Conservation (phyloP, 352 stramenopile species). For the Globisporangium nagaii region DNA sequence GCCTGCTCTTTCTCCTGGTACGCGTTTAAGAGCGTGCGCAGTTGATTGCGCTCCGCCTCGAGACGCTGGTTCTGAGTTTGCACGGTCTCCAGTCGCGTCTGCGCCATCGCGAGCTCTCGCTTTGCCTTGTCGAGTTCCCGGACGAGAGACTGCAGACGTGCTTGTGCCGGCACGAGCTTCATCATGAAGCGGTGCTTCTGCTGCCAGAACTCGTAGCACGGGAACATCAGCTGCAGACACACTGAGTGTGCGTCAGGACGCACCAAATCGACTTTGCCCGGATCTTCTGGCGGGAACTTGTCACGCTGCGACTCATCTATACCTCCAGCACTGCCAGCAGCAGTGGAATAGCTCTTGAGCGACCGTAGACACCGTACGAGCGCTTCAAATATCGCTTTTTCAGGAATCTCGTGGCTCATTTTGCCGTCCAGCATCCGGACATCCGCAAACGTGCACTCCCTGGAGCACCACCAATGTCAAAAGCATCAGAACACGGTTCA, state of each 20-base stretch:
- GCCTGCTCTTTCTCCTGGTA: neutral
- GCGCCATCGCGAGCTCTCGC: neutral
- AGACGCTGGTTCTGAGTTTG: neutral
- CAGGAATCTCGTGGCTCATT: slow-evolving; percentile 13
- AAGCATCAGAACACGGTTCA: neutral
- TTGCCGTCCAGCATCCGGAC: slow-evolving; percentile 19
- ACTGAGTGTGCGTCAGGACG: slow-evolving; percentile 9
- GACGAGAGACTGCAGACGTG: slow-evolving; percentile 1
- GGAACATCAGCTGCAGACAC: slow-evolving; percentile 27
- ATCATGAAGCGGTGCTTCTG: slow-evolving; percentile 28
- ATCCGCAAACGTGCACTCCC: slow-evolving; percentile 23
- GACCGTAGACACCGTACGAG: slow-evolving; percentile 23
- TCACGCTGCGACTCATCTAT: neutral
- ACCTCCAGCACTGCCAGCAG: slow-evolving; percentile 16
- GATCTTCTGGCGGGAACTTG: slow-evolving; percentile 13
- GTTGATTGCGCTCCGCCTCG: slow-evolving; percentile 7
- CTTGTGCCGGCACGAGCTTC: slow-evolving; percentile 16
- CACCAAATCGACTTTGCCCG: slow-evolving; percentile 24
- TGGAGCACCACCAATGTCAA: neutral
- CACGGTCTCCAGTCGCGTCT: neutral
- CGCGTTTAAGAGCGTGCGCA: slow-evolving; percentile 2
- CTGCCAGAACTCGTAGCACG: slow-evolving; percentile 31
- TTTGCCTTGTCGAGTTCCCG: neutral
- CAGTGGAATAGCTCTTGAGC: slow-evolving; percentile 3
- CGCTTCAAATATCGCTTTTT: slow-evolving; percentile 22